Evolutionary conservation across 257 asterid species (phyloP), one percentile per base, ranked within the genome.

Genomic region (Jacaranda copaia): DNA sequence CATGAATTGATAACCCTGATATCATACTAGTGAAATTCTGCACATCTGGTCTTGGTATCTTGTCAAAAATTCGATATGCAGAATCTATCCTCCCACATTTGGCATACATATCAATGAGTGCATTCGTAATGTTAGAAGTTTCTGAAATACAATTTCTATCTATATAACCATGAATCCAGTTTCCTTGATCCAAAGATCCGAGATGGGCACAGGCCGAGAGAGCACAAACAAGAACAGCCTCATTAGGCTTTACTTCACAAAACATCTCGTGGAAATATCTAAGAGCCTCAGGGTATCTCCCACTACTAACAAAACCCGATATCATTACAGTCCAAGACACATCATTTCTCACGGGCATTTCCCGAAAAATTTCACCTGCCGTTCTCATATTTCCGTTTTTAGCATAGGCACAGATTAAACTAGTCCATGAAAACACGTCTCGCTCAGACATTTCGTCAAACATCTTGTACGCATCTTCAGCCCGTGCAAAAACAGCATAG

Each of bases 121-220:
- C 92, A 75, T 94, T 92, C 52, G 1, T 59, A 8, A 90, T 73
- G 67, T 88, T 91, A 2, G 93, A 80, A 49, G 89, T 89, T 56
- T 71, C 11, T 0, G 16, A 68, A 73, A 84, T 75, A 39, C 35
- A 11, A 52, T 76, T 79, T 51, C 81, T 86, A 46, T 82, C 79
- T 14, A 90, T 75, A 74, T 81, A 87, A 77, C 68, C 81, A 61
- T 75, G 90, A 72, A 92, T 88, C 91, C 92, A 85, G 19, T 77
- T 82, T 20, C 98, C 98, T 56, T 86, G 96, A 74, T 86, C 81
- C 36, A 90, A 75, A 55, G 92, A 90, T 56, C 97, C 96, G 9
- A 92, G 91, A 81, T 87, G 88, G 68, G 97, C 93, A 83, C 96
- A 93, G 14, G 96, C 94, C 82, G 97, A 90, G 76, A 93, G 84